phyloP scores from a whole-genome alignment of 2,329 filamentous ascomycete genomes.

The Cladosporium sphaerospermum region DNA sequence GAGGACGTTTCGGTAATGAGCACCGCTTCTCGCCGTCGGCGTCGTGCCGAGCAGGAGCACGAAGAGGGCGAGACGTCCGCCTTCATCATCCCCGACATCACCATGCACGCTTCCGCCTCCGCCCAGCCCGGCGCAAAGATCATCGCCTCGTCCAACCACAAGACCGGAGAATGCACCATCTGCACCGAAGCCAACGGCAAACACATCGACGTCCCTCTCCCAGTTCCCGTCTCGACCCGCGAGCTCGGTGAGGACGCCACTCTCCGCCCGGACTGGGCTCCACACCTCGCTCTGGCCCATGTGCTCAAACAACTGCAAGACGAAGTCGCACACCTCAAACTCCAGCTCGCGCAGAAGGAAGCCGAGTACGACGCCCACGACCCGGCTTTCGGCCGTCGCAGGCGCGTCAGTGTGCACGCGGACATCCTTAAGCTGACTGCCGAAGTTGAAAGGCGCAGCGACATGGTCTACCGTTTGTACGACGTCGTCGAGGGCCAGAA shows the following conservation, averaged over 20 bases:
- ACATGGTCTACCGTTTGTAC: constrained; percentile 75
- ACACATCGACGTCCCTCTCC: constrained; percentile 36
- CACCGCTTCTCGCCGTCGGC: constrained; percentile 44
- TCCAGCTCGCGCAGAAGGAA: constrained; percentile 58
- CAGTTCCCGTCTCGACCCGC: constrained; percentile 28
- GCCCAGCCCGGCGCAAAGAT: constrained; percentile 7
- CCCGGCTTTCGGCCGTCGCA: constrained; percentile 57
- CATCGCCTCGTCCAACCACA: constrained; percentile 28
- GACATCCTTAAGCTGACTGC: constrained; percentile 57
- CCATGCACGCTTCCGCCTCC: constrained; percentile 34
- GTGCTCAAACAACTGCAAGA: constrained; percentile 78
- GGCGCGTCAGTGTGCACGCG: constrained; percentile 55
- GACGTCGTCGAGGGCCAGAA: constrained; percentile 80
- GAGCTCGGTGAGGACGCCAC: constrained; percentile 40
- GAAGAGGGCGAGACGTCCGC: constrained; percentile 47
- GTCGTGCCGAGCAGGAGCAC: constrained; percentile 25
- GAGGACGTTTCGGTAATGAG: constrained; percentile 43
- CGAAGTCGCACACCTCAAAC: constrained; percentile 70
- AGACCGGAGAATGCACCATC: constrained; percentile 51
- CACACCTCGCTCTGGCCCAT: constrained; percentile 67
- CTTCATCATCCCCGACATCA: constrained; percentile 60
- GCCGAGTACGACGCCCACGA: constrained; percentile 61
- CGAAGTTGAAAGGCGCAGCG: constrained; percentile 64
- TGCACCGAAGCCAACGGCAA: constrained; percentile 35
- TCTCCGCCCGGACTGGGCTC: constrained; percentile 57